A percentile compares a stretch with the other conserved stretches of the same genome.
Conservation (phyloP, 2,329 filamentous ascomycete species). For the Arthroderma uncinatum region DNA sequence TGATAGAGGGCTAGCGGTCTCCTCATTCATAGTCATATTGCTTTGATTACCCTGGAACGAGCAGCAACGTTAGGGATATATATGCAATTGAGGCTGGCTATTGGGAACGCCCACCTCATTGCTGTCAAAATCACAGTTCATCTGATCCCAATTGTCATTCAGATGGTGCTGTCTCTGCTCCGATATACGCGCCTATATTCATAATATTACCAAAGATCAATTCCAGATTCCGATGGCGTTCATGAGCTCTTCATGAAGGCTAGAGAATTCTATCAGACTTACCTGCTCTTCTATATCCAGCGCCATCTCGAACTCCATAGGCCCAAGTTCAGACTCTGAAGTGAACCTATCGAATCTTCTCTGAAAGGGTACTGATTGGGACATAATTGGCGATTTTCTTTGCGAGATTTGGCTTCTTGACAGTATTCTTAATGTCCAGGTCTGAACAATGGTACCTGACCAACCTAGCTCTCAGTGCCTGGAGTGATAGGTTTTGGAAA, state of each 20-base stretch:
- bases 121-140: not conserved
- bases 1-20: not conserved
- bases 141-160: not conserved
- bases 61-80: not conserved
- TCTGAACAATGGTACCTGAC: not conserved
- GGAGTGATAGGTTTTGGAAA: not conserved
- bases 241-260: not conserved
- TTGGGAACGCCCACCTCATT: not conserved
- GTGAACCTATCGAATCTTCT: not conserved
- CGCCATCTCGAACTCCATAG: conserved; percentile 13
- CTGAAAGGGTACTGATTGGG: not conserved
- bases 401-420: not conserved
- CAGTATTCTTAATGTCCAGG: no score
- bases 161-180: not conserved
- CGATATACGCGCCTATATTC: not conserved
- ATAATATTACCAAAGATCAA: not conserved
- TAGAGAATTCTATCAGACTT: not conserved
- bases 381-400: not conserved
- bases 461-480: not conserved
- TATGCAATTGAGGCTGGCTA: not conserved
- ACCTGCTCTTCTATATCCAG: conserved; percentile 14
- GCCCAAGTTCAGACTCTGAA: conserved; percentile 7
- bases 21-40: not conserved
- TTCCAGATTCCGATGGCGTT: not conserved
- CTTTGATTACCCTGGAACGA: not conserved